Conservation (phyloP, 306 rosid species). For the Lathyrus oleraceus region DNA sequence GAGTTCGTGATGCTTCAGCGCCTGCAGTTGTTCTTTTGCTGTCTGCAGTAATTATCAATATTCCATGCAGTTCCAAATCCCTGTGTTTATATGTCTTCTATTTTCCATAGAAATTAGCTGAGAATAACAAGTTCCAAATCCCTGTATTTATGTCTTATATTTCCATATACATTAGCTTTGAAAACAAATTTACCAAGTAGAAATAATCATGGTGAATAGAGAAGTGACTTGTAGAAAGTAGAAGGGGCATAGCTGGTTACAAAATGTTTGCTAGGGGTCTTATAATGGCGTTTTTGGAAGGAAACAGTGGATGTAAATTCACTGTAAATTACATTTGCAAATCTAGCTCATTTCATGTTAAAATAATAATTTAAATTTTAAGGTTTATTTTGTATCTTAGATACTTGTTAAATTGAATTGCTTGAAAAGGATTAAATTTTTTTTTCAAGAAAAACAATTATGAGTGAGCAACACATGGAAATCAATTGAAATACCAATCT, state of each 20-base stretch:
- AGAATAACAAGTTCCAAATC: neutral
- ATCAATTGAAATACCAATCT: no score
- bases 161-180: constrained; percentile 20
- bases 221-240: neutral
- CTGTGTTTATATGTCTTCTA: neutral
- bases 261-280: constrained; percentile 8
- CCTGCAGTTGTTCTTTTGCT: constrained; percentile 28
- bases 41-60: constrained; percentile 15
- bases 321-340: neutral
- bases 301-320: neutral
- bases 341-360: constrained; percentile 1
- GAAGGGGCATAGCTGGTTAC: neutral
- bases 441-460: no score
- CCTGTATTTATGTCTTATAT: constrained; percentile 1
- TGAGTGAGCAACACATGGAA: no score
- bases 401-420: no score
- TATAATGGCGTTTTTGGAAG: constrained; percentile 15
- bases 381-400: no score
- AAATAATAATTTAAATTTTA: no score
- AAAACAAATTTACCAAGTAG: constrained; percentile 5
- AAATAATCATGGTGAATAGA: neutral
- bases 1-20: constrained; percentile 34
- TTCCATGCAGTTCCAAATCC: neutral
- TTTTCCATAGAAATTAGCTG: neutral
- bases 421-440: no score